Base-by-base conservation (phyloP, 768 basidiomycete genomes). In the Collybia nuda region DNA sequence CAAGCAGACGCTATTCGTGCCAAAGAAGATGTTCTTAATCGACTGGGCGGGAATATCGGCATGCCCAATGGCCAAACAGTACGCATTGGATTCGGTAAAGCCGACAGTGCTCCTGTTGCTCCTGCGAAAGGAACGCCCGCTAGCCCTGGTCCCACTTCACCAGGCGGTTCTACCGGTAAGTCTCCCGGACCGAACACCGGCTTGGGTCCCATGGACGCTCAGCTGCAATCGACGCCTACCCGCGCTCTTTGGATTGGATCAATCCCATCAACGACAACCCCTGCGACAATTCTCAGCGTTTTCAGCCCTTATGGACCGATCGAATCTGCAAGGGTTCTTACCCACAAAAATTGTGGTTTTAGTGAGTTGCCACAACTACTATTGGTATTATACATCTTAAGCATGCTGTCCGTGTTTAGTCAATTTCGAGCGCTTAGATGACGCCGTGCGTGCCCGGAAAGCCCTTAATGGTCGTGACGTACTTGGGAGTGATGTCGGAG, bases 271-370 rank as follows among this genome's bases (percentile, higher is more conserved):
- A 90, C 90, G 2, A 98, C 96, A 9, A 97, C 93, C 5, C 93
- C 97, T 6, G 90, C 91, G 2, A 95, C 93, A 2, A 90, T 99
- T 56, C 70, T 98, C 45, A 94, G 93, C 59, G 91, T 99, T 37
- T 99, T 99, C 66, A 93, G 93, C 60, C 93, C 95, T 17, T 99
- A 93, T 62, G 97, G 97, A 0, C 92, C 95, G 2, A 98, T 99
- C 56, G 97, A 99, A 71, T 95, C 91, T 44, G 97, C 96, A 7
- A 76, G 97, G 52, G 94, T 98, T 12, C 74, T 99, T 60, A 95
- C 93, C 3, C 93, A 97, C 75, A 98, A 98, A 75, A 96, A 96
- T 58, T 97, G 97, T 67, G 92, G 93, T 53, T 91, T 90, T 70
- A 88, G 85, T 86, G 51, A 67, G 86, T 82, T 5, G 50, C 32